phyloP scores from a whole-genome alignment of 2,329 filamentous ascomycete genomes.

The Fusarium sarcochroum region DNA sequence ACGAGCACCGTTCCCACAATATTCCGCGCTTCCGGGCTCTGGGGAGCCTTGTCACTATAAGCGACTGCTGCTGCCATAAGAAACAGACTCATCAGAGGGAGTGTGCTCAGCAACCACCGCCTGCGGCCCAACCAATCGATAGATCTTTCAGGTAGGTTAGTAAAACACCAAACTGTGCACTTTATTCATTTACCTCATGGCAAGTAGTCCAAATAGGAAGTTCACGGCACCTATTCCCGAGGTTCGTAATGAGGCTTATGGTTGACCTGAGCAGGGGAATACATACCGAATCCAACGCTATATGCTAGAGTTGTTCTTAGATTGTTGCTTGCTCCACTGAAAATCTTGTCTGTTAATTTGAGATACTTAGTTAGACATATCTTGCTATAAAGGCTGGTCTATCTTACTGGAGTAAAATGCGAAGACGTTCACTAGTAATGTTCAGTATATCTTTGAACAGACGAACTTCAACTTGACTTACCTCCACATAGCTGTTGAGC shows the following conservation, averaged over 20 bases:
- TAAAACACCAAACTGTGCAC: background rate
- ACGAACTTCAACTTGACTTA: background rate
- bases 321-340: background rate
- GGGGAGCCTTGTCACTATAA: background rate
- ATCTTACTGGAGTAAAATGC: background rate
- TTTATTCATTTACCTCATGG: background rate
- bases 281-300: background rate
- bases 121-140: background rate
- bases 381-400: too few relatives aligned
- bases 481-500: conserved; percentile 1
- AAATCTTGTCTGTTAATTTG: background rate
- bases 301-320: background rate
- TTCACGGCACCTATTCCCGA: background rate
- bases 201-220: background rate
- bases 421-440: background rate
- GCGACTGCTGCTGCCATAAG: background rate
- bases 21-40: background rate
- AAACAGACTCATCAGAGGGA: background rate
- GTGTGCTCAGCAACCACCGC: background rate
- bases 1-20: background rate
- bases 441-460: background rate
- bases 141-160: background rate
- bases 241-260: background rate
- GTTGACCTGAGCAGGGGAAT: background rate
- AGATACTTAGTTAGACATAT: too few relatives aligned